These are phyloP conservation scores for Thraustochytrium sp. DNA, from an alignment of 352 stramenopile genomes.

Conservation along the genomic window DNA sequence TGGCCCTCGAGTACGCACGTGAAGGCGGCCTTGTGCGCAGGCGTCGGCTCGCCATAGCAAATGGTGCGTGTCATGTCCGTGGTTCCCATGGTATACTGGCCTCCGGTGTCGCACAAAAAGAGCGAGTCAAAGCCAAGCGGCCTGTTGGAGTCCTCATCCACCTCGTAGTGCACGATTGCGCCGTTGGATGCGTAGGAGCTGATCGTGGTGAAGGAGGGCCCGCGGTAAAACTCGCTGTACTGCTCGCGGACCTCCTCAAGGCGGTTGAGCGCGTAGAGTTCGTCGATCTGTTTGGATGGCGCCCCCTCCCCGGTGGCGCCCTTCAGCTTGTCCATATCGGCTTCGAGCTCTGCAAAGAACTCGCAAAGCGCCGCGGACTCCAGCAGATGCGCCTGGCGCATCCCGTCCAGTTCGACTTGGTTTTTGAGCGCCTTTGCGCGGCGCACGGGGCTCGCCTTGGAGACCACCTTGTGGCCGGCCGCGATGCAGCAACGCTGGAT, in stretches of 20 bases:
- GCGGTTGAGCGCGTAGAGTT: slow-evolving; percentile 77
- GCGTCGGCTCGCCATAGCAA: slow-evolving; percentile 85
- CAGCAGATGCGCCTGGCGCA: slow-evolving; percentile 85
- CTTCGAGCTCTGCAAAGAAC: slow-evolving; percentile 87
- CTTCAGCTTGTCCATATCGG: no score
- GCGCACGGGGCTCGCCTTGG: slow-evolving; percentile 52
- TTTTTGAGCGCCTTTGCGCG: slow-evolving; percentile 86
- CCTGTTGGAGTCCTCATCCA: slow-evolving; percentile 67
- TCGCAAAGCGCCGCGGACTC: slow-evolving; percentile 88
- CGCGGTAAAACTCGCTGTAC: slow-evolving; percentile 75
- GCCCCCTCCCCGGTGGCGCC: slow-evolving; percentile 58
- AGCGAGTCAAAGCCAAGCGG: slow-evolving; percentile 83
- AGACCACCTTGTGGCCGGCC: background rate
- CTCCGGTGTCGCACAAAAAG: slow-evolving; percentile 97
- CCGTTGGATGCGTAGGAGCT: slow-evolving; percentile 82
- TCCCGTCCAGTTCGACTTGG: slow-evolving; percentile 84
- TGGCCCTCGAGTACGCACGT: slow-evolving; percentile 94
- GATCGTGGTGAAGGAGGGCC: slow-evolving; percentile 95
- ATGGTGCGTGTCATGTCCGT: slow-evolving; percentile 98
- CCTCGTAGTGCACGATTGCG: slow-evolving; percentile 75
- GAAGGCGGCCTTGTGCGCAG: slow-evolving; percentile 78
- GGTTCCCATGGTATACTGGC: slow-evolving; percentile 89
- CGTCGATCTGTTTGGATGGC: slow-evolving; percentile 54
- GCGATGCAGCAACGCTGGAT: background rate
- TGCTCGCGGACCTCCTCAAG: slow-evolving; percentile 73